phyloP scores from a whole-genome alignment of 2,329 filamentous ascomycete genomes.

The Sarocladium brachiariae region DNA sequence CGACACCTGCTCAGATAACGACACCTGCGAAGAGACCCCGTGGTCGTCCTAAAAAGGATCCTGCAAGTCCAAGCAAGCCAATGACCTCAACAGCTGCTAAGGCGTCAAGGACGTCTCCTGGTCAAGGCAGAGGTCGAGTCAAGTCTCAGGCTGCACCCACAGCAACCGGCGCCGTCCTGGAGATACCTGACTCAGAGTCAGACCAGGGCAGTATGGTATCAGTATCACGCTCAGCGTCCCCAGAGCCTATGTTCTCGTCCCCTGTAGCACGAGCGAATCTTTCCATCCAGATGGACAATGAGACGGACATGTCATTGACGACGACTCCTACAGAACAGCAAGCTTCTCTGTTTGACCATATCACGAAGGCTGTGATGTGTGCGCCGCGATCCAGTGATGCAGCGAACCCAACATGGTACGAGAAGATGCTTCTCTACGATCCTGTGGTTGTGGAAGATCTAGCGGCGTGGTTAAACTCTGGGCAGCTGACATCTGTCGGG shows the following conservation, averaged over 20 bases:
- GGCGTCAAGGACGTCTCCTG: slow-evolving; percentile 13
- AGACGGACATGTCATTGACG: slow-evolving; percentile 36
- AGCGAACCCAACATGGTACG: slow-evolving; percentile 65
- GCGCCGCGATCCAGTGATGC: slow-evolving; percentile 44
- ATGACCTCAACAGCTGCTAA: not conserved
- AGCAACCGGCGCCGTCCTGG: slow-evolving; percentile 22
- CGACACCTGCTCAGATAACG: slow-evolving; percentile 12
- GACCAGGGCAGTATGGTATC: slow-evolving; percentile 24
- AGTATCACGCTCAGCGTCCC: slow-evolving; percentile 6
- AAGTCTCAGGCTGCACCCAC: slow-evolving; percentile 12
- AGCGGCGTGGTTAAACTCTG: slow-evolving; percentile 72
- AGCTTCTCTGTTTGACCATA: slow-evolving; percentile 40
- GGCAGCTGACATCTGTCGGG: slow-evolving; percentile 54
- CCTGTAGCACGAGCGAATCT: slow-evolving; percentile 36
- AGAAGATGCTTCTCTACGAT: slow-evolving; percentile 92
- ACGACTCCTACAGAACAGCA: slow-evolving; percentile 35
- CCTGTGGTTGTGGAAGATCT: slow-evolving; percentile 85
- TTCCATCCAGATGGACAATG: slow-evolving; percentile 36
- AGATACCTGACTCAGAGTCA: slow-evolving; percentile 47
- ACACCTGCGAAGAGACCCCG: slow-evolving; percentile 8
- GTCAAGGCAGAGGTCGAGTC: slow-evolving; percentile 13
- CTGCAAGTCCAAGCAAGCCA: slow-evolving; percentile 5
- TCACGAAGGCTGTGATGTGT: slow-evolving; percentile 47
- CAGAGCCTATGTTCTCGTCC: slow-evolving; percentile 14
- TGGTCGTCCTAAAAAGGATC: slow-evolving; percentile 15